Base-by-base conservation (phyloP, 2,329 filamentous ascomycete species). In the Paraphaeosphaeria minitans region DNA sequence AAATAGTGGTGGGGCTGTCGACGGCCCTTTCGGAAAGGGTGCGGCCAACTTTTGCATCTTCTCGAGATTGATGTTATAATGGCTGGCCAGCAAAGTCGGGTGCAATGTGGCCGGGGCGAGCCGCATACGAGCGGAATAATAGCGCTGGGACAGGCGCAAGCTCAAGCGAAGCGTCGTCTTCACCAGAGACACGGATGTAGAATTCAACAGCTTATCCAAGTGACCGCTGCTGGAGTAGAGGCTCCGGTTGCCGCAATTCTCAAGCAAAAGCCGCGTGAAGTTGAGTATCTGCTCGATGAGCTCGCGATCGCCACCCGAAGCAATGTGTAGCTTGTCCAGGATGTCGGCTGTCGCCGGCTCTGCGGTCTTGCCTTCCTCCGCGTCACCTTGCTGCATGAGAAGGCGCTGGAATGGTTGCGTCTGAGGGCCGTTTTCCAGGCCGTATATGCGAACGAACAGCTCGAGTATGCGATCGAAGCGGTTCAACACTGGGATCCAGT, bases 221-320 rank as follows among this genome's bases (percentile, higher is more conserved):
- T 96, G 91, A 65, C 89, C 84, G 75, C 94, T 98, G 81, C 95
- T 99, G 60, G 90, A 92, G 76, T 98, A 99, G 69, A 99, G 88
- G 79, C 93, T 97, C 67, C 96, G 85, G 74, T 99, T 99, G 59
- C 94, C 95, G 77, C 95, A 99, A 74, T 97, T 95, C 75, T 98
- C 92, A 53, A 98, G 81, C 31, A 99, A 83, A 76, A 96, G 85
- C 61, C 89, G 87, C 22, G 93, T 97, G 77, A 99, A 99, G 67
- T 86, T 84, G 60, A 99, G 82, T 55, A 98, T 84, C 31, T 86
- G 83, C 74, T 96, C 89, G 56, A 98, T 81, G 61, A 99, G 83
- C 71, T 90, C 82, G 66, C 88, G 83, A 76, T 99, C 95, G 66
- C 91, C 93, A 70, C 97, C 90, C 55, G 83, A 73, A 2, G 85